A percentile compares a stretch with the other conserved stretches of the same genome.
Conservation (phyloP, 1,284 basidiomycete genomes). For the Quambalaria eucalypti region DNA sequence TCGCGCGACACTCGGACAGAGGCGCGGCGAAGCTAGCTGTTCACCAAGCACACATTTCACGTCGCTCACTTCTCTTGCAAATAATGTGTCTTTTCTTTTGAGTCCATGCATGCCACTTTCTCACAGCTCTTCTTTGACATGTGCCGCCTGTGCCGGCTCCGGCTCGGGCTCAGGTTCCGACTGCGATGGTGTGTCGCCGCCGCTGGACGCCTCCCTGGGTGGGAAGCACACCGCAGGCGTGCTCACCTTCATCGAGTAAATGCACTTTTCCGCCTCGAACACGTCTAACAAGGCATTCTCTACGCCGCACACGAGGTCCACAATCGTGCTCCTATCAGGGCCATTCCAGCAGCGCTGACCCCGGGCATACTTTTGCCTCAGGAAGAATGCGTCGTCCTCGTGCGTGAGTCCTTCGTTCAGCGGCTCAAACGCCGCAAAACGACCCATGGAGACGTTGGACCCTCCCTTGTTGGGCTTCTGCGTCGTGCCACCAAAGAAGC, state of each 20-base stretch:
- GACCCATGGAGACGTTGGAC: slow-evolving; percentile 71
- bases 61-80: too few species aligned
- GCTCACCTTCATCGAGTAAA: slow-evolving; percentile 79
- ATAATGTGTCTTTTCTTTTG: too few species aligned
- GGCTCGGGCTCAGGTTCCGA: too few species aligned
- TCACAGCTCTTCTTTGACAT: too few species aligned
- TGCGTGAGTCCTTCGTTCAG: slow-evolving; percentile 50
- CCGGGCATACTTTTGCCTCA: slow-evolving; percentile 67
- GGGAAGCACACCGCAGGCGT: slow-evolving; percentile 73
- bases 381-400: slow-evolving; percentile 60
- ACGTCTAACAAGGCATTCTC: slow-evolving; percentile 76
- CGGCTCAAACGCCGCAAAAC: slow-evolving; percentile 71
- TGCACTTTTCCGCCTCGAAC: slow-evolving; percentile 85
- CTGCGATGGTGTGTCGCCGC: not conserved
- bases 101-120: too few species aligned
- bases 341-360: slow-evolving; percentile 92
- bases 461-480: slow-evolving; percentile 83
- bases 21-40: too few species aligned
- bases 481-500: slow-evolving; percentile 75
- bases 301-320: slow-evolving; percentile 71
- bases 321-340: slow-evolving; percentile 70
- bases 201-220: not conserved
- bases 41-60: too few species aligned
- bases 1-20: too few species aligned
- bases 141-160: too few species aligned